Percentiles rank a stretch among this genome's conserved stretches.
phyloP scores from a whole-genome alignment of 2,329 filamentous ascomycete genomes.

The Talaromyces sp. region DNA sequence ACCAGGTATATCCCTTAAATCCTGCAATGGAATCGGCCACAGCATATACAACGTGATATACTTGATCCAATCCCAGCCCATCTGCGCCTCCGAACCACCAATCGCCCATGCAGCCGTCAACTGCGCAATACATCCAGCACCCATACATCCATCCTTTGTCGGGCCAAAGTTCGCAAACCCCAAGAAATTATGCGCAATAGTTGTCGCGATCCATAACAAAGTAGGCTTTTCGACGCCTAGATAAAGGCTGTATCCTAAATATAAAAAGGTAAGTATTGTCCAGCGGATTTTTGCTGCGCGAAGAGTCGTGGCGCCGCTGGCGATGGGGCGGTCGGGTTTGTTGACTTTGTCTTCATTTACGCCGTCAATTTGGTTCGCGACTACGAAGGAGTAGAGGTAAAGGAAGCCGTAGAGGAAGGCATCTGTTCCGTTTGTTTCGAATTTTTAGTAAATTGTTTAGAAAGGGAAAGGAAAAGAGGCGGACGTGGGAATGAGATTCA shows the following conservation, averaged over 20 bases:
- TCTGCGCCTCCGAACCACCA: constrained; percentile 7
- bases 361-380: constrained; percentile 16
- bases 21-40: constrained; percentile 16
- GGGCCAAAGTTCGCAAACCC: constrained; percentile 14
- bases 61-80: constrained; percentile 17
- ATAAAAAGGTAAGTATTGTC: constrained; percentile 6
- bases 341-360: constrained; percentile 16
- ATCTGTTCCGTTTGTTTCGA: not conserved
- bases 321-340: constrained; percentile 17
- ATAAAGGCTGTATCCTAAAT: constrained; percentile 6
- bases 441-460: not conserved
- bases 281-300: constrained; percentile 12
- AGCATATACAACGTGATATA: constrained; percentile 15
- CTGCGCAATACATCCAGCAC: constrained; percentile 16
- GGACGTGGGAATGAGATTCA: not conserved
- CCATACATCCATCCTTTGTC: constrained; percentile 16
- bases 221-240: constrained; percentile 10
- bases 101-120: constrained; percentile 15
- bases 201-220: constrained; percentile 12
- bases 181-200: constrained; percentile 16
- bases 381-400: constrained; percentile 16
- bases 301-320: constrained; percentile 11
- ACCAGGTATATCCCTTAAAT: constrained; percentile 16
- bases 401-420: constrained; percentile 13
- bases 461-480: not conserved